A percentile compares a stretch with the other conserved stretches of the same genome.
Conservation (phyloP, 306 rosid species). For the Senna siamea region DNA sequence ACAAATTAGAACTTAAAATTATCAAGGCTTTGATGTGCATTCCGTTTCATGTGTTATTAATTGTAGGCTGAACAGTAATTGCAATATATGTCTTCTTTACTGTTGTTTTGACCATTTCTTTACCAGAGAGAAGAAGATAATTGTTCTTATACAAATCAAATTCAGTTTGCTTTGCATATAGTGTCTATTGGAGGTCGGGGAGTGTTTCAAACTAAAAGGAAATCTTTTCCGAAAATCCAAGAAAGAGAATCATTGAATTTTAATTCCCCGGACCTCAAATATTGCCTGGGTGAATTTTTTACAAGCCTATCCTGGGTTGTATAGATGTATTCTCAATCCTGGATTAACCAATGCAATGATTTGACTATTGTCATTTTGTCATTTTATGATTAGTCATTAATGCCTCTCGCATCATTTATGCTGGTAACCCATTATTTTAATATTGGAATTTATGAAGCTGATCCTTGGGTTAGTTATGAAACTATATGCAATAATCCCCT, state of each 20-base stretch:
- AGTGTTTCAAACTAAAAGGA: neutral
- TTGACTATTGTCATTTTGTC: slow-evolving; percentile 2
- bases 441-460: slow-evolving; percentile 7
- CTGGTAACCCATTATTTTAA: neutral
- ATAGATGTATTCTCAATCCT: slow-evolving; percentile 12
- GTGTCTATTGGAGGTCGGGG: neutral
- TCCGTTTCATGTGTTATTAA: slow-evolving; percentile 9
- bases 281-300: slow-evolving; percentile 15
- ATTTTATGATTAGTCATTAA: neutral
- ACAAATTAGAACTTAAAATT: neutral
- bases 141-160: neutral
- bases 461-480: slow-evolving; percentile 14
- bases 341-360: slow-evolving; percentile 7
- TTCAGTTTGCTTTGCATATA: slow-evolving; percentile 20
- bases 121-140: neutral
- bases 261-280: slow-evolving; percentile 8
- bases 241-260: slow-evolving; percentile 31
- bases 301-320: slow-evolving; percentile 13
- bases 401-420: slow-evolving; percentile 1
- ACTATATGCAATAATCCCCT: neutral
- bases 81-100: neutral
- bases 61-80: slow-evolving; percentile 11
- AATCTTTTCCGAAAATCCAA: neutral
- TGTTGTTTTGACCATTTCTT: neutral
- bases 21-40: neutral